These are phyloP conservation scores for Cyberlindnera meyerae DNA, from an alignment of 805 yeast genomes.

Conservation along the genomic window DNA sequence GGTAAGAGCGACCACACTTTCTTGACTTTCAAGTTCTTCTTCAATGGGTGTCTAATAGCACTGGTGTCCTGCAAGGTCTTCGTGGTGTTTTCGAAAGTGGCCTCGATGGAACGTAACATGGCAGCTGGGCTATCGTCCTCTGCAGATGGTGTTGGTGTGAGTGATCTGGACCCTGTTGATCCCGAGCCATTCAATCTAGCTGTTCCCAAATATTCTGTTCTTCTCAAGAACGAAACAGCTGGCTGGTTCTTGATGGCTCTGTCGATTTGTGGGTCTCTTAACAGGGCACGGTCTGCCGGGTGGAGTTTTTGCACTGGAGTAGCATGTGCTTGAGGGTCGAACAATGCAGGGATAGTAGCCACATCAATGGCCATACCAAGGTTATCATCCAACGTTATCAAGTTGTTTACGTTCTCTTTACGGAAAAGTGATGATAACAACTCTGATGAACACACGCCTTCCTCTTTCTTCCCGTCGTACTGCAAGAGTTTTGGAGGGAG, in stretches of 20 bases:
- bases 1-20: conserved; percentile 80
- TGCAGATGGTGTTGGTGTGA: conserved; percentile 7
- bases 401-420: conserved; percentile 57
- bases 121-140: conserved; percentile 48
- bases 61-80: conserved; percentile 38
- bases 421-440: conserved; percentile 69
- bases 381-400: conserved; percentile 54
- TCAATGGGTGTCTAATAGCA: conserved; percentile 70
- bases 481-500: conserved; percentile 81
- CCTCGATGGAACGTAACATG: conserved; percentile 68
- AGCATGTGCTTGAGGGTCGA: conserved; percentile 41
- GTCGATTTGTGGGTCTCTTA: conserved; percentile 69
- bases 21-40: conserved; percentile 67
- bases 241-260: conserved; percentile 33
- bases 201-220: conserved; percentile 77
- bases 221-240: conserved; percentile 72
- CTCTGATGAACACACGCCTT: conserved; percentile 44
- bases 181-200: background rate
- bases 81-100: conserved; percentile 63
- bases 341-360: conserved; percentile 57
- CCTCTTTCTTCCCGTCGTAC: conserved; percentile 36
- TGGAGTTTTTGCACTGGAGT: conserved; percentile 38
- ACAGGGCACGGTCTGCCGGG: conserved; percentile 68
- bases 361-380: conserved; percentile 78
- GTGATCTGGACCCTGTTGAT: conserved; percentile 12